Conservation (phyloP, 2,329 filamentous ascomycete species). For the Monosporascus sp. region DNA sequence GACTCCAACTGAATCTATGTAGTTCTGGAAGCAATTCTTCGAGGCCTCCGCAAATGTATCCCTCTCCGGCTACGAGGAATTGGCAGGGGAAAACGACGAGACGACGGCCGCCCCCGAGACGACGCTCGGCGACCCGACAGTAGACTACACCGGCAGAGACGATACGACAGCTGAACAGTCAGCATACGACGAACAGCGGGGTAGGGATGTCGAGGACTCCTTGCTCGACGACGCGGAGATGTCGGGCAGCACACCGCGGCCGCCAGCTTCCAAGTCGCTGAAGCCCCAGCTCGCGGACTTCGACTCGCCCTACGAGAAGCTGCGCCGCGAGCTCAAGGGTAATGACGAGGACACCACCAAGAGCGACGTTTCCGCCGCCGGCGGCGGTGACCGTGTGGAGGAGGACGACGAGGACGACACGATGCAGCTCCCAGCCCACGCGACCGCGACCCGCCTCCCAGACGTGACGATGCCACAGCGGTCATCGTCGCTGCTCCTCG, state of each 20-base stretch:
- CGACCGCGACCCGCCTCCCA: slow-evolving; percentile 50
- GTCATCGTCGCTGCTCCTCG: slow-evolving; percentile 50
- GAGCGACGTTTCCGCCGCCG: slow-evolving; percentile 23
- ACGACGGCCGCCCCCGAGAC: slow-evolving; percentile 44
- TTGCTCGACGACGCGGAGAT: slow-evolving; percentile 60
- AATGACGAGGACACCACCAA: slow-evolving; percentile 24
- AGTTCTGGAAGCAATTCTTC: slow-evolving; percentile 99
- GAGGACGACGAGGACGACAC: slow-evolving; percentile 35
- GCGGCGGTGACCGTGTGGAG: slow-evolving; percentile 29
- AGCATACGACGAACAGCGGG: slow-evolving; percentile 28
- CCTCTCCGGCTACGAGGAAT: slow-evolving; percentile 87
- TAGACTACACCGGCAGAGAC: slow-evolving; percentile 33
- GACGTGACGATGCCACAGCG: slow-evolving; percentile 60
- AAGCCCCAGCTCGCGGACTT: slow-evolving; percentile 55
- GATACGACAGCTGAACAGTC: slow-evolving; percentile 29
- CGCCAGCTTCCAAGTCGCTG: slow-evolving; percentile 44
- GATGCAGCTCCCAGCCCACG: slow-evolving; percentile 41
- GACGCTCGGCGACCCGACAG: slow-evolving; percentile 50
- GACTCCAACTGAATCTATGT: neutral
- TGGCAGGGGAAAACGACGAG: slow-evolving; percentile 61
- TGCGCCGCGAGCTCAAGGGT: slow-evolving; percentile 61
- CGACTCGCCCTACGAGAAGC: slow-evolving; percentile 69
- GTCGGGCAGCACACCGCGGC: slow-evolving; percentile 63
- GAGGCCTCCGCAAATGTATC: slow-evolving; percentile 97
- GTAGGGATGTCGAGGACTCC: slow-evolving; percentile 51